Percentiles rank a stretch among this genome's conserved stretches.
phyloP scores from a whole-genome alignment of 2,329 filamentous ascomycete genomes.

The Cladophialophora bantiana region DNA sequence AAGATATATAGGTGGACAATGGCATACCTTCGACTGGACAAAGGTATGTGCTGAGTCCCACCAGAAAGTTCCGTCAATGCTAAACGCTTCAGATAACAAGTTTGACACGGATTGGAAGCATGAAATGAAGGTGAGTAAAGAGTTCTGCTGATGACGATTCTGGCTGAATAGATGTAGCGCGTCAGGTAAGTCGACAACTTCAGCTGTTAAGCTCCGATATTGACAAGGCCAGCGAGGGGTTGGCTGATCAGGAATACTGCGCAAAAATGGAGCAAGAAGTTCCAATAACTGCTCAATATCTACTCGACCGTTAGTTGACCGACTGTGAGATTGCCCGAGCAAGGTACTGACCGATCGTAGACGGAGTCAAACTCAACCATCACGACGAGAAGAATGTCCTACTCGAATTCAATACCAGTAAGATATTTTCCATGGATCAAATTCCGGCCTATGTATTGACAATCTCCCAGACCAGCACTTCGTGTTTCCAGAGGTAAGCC shows the following conservation, averaged over 20 bases:
- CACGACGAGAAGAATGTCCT: conserved; percentile 52
- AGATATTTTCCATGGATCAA: neutral
- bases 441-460: conserved; percentile 6
- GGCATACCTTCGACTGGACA: conserved; percentile 52
- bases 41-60: conserved; percentile 25
- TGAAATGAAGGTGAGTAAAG: conserved; percentile 31
- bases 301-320: conserved; percentile 43
- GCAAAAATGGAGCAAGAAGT: conserved; percentile 49
- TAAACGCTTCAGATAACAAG: conserved; percentile 38
- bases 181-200: conserved; percentile 21
- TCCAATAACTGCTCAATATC: conserved; percentile 47
- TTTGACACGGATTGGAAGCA: conserved; percentile 37
- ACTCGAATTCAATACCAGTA: conserved; percentile 50
- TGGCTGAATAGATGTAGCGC: conserved; percentile 19
- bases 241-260: conserved; percentile 51
- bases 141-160: neutral
- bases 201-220: neutral
- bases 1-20: conserved; percentile 45
- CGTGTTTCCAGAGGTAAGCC: conserved; percentile 46
- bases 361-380: conserved; percentile 45
- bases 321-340: neutral
- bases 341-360: conserved; percentile 11
- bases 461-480: conserved; percentile 47
- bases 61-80: neutral
- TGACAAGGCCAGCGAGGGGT: conserved; percentile 39